Percentiles rank a stretch among this genome's conserved stretches.
These are phyloP conservation scores for Mangifera indica DNA, from an alignment of 345 rosid species.

Conservation along the genomic window DNA sequence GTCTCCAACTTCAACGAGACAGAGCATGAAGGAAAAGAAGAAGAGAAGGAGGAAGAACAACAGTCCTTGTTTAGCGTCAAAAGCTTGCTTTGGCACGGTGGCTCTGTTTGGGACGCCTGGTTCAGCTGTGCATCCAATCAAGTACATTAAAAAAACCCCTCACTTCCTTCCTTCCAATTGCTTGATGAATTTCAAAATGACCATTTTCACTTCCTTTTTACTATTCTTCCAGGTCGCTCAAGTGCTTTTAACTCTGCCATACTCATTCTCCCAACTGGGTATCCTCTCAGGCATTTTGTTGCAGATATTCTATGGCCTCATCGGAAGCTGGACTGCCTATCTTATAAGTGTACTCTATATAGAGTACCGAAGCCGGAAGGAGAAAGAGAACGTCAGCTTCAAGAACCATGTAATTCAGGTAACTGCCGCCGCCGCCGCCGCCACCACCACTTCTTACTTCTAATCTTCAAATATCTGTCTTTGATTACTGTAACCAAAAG, in stretches of 20 bases:
- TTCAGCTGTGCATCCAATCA: slow-evolving; percentile 99
- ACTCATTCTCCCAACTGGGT: slow-evolving; percentile 97
- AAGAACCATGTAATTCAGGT: slow-evolving; percentile 97
- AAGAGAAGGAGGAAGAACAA: slow-evolving; percentile 33
- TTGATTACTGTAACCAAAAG: neutral
- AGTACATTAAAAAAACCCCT: slow-evolving; percentile 26
- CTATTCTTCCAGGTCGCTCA: slow-evolving; percentile 67
- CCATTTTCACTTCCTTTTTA: neutral
- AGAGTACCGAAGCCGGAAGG: slow-evolving; percentile 87
- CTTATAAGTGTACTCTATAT: slow-evolving; percentile 95
- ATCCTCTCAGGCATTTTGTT: slow-evolving; percentile 82
- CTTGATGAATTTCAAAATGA: neutral
- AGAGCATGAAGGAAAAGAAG: slow-evolving; percentile 42
- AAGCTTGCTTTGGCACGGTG: slow-evolving; percentile 92
- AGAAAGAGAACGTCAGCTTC: slow-evolving; percentile 89
- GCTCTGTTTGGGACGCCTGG: slow-evolving; percentile 99
- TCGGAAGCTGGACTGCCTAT: slow-evolving; percentile 99
- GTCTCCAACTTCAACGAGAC: slow-evolving; percentile 57
- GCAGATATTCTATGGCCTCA: slow-evolving; percentile 81
- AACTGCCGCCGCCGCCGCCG: neutral
- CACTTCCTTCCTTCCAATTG: neutral
- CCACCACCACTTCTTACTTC: slow-evolving; percentile 16
- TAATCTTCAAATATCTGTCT: slow-evolving; percentile 22
- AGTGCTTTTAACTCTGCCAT: slow-evolving; percentile 88
- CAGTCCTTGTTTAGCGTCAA: slow-evolving; percentile 54